These are phyloP conservation scores for Suhomyces coccinellae DNA, from an alignment of 1,139 yeast genomes.

Conservation along the genomic window DNA sequence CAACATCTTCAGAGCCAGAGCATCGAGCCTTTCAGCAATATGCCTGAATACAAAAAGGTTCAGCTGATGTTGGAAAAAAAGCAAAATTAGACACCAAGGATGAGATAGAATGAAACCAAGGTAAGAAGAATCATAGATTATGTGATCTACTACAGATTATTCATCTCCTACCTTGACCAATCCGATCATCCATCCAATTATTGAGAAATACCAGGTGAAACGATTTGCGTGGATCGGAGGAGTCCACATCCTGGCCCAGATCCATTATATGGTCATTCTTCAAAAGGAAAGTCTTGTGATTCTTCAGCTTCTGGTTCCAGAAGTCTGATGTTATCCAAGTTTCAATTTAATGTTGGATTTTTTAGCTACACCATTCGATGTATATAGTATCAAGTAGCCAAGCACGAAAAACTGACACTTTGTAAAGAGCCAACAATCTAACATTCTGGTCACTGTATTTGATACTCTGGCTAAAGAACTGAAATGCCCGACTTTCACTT, in stretches of 20 bases:
- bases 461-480: too few species aligned
- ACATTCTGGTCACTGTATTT: too few species aligned
- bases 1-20: slow-evolving; percentile 33
- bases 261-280: too few species aligned
- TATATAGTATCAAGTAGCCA: slow-evolving; percentile 1
- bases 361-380: background rate
- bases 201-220: too few species aligned
- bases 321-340: background rate
- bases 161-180: too few species aligned
- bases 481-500: too few species aligned
- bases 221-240: too few species aligned
- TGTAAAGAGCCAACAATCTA: too few species aligned
- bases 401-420: too few species aligned
- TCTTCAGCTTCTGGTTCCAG: background rate
- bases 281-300: background rate
- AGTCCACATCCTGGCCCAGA: too few species aligned
- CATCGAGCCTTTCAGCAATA: slow-evolving; percentile 31
- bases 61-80: slow-evolving; percentile 12
- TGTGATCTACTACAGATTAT: background rate
- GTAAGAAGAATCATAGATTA: background rate
- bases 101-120: too few species aligned
- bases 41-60: slow-evolving; percentile 44
- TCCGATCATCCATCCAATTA: too few species aligned
- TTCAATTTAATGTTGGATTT: background rate
- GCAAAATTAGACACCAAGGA: background rate